Percentiles rank a stretch among this genome's conserved stretches.
Conservation (phyloP, 768 basidiomycete genomes). For the Rhodocollybia butyracea region DNA sequence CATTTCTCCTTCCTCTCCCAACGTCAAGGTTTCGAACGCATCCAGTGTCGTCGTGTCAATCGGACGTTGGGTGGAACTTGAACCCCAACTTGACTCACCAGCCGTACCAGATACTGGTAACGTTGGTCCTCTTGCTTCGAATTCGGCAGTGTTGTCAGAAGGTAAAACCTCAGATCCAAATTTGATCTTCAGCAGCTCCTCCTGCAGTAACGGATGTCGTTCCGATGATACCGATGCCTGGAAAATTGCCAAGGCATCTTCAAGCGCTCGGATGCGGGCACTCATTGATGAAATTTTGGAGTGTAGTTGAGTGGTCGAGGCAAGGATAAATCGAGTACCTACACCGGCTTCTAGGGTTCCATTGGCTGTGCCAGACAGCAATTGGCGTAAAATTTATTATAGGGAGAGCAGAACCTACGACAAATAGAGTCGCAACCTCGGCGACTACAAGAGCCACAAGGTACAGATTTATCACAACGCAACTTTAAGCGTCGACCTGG, state of each 20-base stretch:
- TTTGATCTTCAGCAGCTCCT: conserved; percentile 53
- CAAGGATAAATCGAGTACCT: conserved; percentile 53
- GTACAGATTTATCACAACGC: conserved; percentile 50
- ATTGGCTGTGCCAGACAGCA: conserved; percentile 24
- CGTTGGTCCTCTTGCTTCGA: too few species aligned
- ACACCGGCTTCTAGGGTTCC: conserved; percentile 28
- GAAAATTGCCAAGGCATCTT: conserved; percentile 62
- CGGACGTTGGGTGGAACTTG: neutral
- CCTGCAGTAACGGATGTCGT: conserved; percentile 55
- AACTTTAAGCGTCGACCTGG: conserved; percentile 39
- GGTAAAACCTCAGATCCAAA: conserved; percentile 49
- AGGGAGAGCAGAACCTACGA: conserved; percentile 15
- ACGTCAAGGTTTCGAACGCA: conserved; percentile 60
- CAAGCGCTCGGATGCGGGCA: conserved; percentile 64
- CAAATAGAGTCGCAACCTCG: conserved; percentile 65
- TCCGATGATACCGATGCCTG: conserved; percentile 55
- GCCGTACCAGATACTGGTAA: conserved; percentile 21
- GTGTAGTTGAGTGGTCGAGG: conserved; percentile 64
- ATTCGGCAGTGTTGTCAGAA: conserved; percentile 14
- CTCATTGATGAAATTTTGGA: conserved; percentile 65
- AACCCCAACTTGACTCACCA: neutral
- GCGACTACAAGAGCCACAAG: conserved; percentile 48
- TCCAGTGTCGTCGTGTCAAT: conserved; percentile 32
- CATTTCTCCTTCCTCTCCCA: conserved; percentile 56
- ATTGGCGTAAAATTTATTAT: neutral